phyloP scores from a whole-genome alignment of 345 rosid species.

The Eutrema yunnanense region DNA sequence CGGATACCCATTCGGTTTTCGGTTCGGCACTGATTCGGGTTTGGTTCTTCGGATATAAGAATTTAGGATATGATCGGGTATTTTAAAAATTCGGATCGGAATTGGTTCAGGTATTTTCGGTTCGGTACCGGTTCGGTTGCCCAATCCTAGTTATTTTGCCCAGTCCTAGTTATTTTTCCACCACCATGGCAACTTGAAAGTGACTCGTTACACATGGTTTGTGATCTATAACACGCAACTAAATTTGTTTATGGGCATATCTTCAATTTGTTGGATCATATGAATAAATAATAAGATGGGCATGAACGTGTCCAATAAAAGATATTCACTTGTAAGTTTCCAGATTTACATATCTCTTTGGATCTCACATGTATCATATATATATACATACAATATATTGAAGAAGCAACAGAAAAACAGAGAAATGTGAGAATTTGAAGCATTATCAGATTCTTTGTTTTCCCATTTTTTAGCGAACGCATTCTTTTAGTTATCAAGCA shows the following conservation, averaged over 20 bases:
- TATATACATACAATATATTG: neutral
- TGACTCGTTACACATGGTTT: constrained; percentile 15
- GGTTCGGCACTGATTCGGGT: no score
- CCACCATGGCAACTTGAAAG: constrained; percentile 6
- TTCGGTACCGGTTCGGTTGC: no score
- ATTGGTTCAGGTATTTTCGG: no score
- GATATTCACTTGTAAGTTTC: neutral
- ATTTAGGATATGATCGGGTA: no score
- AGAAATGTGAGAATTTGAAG: neutral
- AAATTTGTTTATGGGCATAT: constrained; percentile 8
- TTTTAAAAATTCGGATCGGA: no score
- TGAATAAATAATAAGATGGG: constrained; percentile 9
- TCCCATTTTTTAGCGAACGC: neutral
- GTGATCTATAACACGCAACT: constrained; percentile 3
- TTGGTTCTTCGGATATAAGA: no score
- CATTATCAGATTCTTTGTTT: constrained; percentile 1
- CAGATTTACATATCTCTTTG: neutral
- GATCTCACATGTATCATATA: neutral
- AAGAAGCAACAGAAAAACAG: neutral
- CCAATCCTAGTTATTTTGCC: no score
- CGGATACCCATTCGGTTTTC: no score
- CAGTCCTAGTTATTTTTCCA: neutral
- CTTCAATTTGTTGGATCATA: constrained; percentile 1
- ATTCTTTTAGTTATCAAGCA: neutral
- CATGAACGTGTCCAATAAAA: neutral